Evolutionary conservation across 768 basidiomycete genomes (phyloP), one percentile per base, ranked within the genome.

Genomic region (Serpula lacrymans): DNA sequence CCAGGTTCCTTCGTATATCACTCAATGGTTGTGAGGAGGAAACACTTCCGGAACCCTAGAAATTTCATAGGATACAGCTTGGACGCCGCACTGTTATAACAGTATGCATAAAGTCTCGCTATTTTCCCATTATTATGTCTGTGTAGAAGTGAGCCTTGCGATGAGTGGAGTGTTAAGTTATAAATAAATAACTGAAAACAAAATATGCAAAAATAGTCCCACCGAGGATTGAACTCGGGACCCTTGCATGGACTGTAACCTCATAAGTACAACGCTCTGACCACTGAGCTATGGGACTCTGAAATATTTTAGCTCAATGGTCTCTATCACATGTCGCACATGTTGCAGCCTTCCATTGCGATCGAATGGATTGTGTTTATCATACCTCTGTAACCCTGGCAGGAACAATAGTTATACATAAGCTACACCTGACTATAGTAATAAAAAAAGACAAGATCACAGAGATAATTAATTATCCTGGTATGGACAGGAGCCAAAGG

Each of bases 171-270:
- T 25, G 40, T 51, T 34, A n/a, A n/a, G n/a, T n/a, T n/a, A n/a
- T n/a, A n/a, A n/a, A 28, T 9, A 28, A 28, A n/a, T n/a, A 28
- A 28, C 9, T n/a, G 27, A 9, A 9, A 9, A 28, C 9, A 33
- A 33, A 33, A 33, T 33, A 18, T 14, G 5, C 43, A 68, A 69
- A 71, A 52, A n/a, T 74, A 72, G 72, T 73, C 72, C 73, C 71
- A 71, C 72, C 72, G 74, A 74, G 72, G 70, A 70, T 74, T 70
- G 72, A 74, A 74, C 72, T 74, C 74, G 72, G 73, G 73, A 75
- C 72, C 72, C 72, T 75, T 75, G 72, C 72, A 74, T 74, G 53
- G 37, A 60, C 54, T 63, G 56, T 65, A 74, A 66, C 72, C 72
- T 53, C 73, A 74, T 74, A 74, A 74, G 72, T 74, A 74, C 72